Percentiles rank a stretch among this genome's conserved stretches.
Evolutionary conservation across 371 early-diverging fungal genomes (phyloP).

Genomic region (Amoeboaphelidium occidentale): DNA sequence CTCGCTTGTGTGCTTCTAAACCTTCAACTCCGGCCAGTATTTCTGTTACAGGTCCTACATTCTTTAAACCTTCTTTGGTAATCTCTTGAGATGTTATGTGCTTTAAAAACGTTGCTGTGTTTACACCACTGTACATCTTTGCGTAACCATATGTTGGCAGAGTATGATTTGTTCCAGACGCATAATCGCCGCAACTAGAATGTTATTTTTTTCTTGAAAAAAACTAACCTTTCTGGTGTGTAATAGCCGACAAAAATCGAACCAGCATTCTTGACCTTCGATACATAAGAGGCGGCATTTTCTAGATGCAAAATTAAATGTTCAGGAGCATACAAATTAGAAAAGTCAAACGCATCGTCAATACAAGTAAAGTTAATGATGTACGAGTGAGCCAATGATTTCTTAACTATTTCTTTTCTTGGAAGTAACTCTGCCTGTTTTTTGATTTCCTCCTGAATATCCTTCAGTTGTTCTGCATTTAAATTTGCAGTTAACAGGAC

Average conservation of each 20-base stretch:
- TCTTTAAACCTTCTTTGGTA: constrained; percentile 60
- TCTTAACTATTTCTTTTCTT: constrained; percentile 62
- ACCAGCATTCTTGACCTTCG: constrained; percentile 60
- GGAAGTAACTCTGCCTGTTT: constrained; percentile 62
- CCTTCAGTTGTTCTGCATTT: constrained; percentile 27
- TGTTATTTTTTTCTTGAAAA: too few relatives aligned
- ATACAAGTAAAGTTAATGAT: constrained; percentile 34
- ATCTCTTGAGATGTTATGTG: constrained; percentile 80
- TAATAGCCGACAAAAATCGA: constrained; percentile 86
- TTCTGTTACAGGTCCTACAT: constrained; percentile 66
- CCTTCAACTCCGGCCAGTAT: constrained; percentile 80
- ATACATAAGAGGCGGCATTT: constrained; percentile 33
- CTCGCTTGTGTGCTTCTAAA: constrained; percentile 82
- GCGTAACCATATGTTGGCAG: constrained; percentile 93
- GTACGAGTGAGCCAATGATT: constrained; percentile 60
- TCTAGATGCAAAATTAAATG: constrained; percentile 82
- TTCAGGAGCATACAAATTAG: constrained; percentile 88
- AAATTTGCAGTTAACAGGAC: constrained; percentile 71
- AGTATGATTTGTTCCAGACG: constrained; percentile 97
- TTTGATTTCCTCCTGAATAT: constrained; percentile 49
- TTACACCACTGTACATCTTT: constrained; percentile 89
- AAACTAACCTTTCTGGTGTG: constrained; percentile 65
- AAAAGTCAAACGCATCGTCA: constrained; percentile 58
- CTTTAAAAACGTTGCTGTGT: constrained; percentile 76
- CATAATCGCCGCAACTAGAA: constrained; percentile 83